These are phyloP conservation scores for Magnusiomyces suaveolens DNA, from an alignment of 1,139 yeast species.

Conservation along the genomic window DNA sequence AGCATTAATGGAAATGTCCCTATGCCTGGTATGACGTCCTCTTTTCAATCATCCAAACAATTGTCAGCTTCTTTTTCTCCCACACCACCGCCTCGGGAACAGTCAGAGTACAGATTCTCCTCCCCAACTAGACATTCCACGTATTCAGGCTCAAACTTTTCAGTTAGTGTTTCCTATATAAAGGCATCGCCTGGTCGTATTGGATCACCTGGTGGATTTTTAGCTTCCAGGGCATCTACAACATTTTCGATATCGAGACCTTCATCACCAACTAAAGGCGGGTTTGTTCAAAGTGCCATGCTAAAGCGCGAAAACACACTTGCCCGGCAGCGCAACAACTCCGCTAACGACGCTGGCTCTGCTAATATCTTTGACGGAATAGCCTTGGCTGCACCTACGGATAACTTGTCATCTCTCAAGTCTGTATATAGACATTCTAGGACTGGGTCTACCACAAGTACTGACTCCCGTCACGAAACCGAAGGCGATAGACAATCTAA, in stretches of 20 bases:
- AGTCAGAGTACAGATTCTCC: too few relatives aligned
- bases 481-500: neutral
- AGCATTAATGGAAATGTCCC: conserved; percentile 13
- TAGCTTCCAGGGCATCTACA: conserved; percentile 11
- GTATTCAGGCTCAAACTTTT: too few relatives aligned
- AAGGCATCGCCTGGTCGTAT: conserved; percentile 5
- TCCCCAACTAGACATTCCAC: too few relatives aligned
- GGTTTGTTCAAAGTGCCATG: conserved; percentile 29
- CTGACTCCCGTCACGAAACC: neutral
- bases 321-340: conserved; percentile 10
- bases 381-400: conserved; percentile 12
- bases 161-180: conserved; percentile 6
- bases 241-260: conserved; percentile 10
- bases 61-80: conserved; percentile 15
- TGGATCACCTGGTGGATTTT: conserved; percentile 12
- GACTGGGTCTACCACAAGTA: conserved; percentile 7
- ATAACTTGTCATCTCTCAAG: conserved; percentile 12
- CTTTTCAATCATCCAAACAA: conserved; percentile 11
- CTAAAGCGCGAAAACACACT: conserved; percentile 22
- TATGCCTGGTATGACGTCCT: conserved; percentile 14
- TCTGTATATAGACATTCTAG: conserved; percentile 3
- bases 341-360: conserved; percentile 13
- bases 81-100: conserved; percentile 11
- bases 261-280: conserved; percentile 23
- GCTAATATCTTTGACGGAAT: conserved; percentile 6